A percentile compares a stretch with the other conserved stretches of the same genome.
Conservation (phyloP, 106 monocot species). For the Cymbidium sinense region DNA sequence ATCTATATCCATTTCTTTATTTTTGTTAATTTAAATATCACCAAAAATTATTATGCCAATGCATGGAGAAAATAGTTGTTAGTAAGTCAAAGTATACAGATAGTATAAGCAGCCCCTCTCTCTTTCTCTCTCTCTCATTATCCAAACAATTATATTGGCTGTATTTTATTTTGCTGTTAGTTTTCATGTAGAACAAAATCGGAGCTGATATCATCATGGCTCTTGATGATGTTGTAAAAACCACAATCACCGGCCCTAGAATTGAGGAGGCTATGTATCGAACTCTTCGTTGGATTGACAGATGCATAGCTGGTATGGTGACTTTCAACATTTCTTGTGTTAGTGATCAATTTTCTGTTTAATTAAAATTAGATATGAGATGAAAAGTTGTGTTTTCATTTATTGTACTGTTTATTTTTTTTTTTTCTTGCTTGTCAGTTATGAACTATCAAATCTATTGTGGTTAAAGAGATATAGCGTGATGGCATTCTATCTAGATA, state of each 20-base stretch:
- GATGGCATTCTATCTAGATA: not conserved
- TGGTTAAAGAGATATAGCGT: not conserved
- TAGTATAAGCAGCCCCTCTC: not conserved
- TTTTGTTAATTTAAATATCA: not conserved
- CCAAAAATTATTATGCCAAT: not conserved
- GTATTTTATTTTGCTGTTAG: not conserved
- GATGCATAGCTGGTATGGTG: constrained; percentile 90
- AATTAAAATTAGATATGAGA: not conserved
- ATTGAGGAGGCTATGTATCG: constrained; percentile 99
- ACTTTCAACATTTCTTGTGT: not conserved
- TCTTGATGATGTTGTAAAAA: constrained; percentile 98
- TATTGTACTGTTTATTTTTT: not conserved
- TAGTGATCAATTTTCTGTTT: not conserved
- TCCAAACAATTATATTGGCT: not conserved
- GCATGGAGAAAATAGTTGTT: not conserved
- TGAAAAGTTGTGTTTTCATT: not conserved
- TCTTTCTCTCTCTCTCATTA: not conserved
- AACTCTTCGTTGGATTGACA: constrained; percentile 97
- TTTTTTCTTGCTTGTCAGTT: not conserved
- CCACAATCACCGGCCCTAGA: constrained; percentile 95
- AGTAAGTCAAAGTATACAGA: not conserved
- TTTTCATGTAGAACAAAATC: constrained; percentile 80
- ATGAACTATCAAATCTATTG: not conserved
- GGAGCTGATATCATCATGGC: constrained; percentile 99
- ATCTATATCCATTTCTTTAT: not conserved